A percentile compares a stretch with the other conserved stretches of the same genome.
Evolutionary conservation across 2,329 filamentous ascomycete species (phyloP).

Genomic region (Albifimbria verrucaria): DNA sequence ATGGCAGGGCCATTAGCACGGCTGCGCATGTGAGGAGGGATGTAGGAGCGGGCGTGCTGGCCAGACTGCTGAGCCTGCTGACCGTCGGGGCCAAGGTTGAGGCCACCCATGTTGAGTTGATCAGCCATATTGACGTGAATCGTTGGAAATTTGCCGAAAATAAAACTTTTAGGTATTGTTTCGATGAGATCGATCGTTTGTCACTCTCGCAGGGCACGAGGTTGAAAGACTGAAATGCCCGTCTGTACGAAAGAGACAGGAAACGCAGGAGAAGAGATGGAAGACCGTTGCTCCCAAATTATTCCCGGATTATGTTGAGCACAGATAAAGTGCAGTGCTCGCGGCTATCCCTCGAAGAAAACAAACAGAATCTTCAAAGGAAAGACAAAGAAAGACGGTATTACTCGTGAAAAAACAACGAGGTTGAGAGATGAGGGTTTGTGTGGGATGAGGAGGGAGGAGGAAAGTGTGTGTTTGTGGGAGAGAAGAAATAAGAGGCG

Average conservation of each 20-base stretch:
- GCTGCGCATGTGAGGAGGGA: conserved; percentile 77
- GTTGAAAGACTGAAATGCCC: conserved; percentile 20
- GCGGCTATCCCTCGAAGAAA: conserved; percentile 37
- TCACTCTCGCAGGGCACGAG: conserved; percentile 28
- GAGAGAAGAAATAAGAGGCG: conserved; percentile 29
- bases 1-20: conserved; percentile 40
- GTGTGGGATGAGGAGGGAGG: conserved; percentile 17
- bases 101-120: conserved; percentile 77
- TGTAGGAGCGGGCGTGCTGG: conserved; percentile 63
- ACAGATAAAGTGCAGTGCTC: conserved; percentile 26
- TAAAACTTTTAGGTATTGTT: neutral
- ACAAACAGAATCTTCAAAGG: conserved; percentile 44
- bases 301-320: conserved; percentile 29
- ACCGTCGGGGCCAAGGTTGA: conserved; percentile 56
- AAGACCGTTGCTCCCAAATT: conserved; percentile 29
- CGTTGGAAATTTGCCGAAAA: neutral
- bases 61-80: conserved; percentile 37
- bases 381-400: conserved; percentile 38
- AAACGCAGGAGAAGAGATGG: conserved; percentile 23
- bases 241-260: conserved; percentile 27
- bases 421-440: conserved; percentile 27
- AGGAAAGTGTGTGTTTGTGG: conserved; percentile 26
- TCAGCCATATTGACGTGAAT: conserved; percentile 59
- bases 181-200: conserved; percentile 11
- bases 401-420: conserved; percentile 26